Evolutionary conservation across 257 asterid genomes (phyloP).

Genomic region (Forsythia viridissima): DNA sequence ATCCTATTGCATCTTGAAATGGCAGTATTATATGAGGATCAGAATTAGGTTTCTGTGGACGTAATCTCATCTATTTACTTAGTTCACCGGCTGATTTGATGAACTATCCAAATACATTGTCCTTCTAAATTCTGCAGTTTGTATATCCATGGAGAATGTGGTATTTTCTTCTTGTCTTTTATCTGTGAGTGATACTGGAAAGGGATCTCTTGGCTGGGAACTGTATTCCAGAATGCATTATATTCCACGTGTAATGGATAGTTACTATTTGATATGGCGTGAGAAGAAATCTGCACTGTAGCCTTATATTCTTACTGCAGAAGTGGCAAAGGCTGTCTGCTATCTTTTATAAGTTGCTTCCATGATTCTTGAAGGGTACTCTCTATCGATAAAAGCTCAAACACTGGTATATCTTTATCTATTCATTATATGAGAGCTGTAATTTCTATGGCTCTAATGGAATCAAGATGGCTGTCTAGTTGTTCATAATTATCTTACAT

Average conservation of each 20-base stretch:
- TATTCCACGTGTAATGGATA: slow-evolving; percentile 40
- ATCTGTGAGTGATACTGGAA: slow-evolving; percentile 46
- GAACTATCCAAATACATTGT: slow-evolving; percentile 28
- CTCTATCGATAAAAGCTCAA: slow-evolving; percentile 46
- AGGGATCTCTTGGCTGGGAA: slow-evolving; percentile 44
- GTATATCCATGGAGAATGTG: slow-evolving; percentile 36
- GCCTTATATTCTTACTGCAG: slow-evolving; percentile 41
- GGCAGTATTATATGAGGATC: slow-evolving; percentile 43
- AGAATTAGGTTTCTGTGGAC: slow-evolving; percentile 42
- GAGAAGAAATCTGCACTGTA: slow-evolving; percentile 46
- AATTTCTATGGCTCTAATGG: slow-evolving; percentile 65
- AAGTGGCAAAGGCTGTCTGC: slow-evolving; percentile 47
- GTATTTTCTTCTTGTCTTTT: slow-evolving; percentile 52
- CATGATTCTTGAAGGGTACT: slow-evolving; percentile 50
- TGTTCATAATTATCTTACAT: slow-evolving; percentile 63
- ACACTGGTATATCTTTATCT: slow-evolving; percentile 51
- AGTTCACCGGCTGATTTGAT: slow-evolving; percentile 31
- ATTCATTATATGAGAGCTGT: slow-evolving; percentile 50
- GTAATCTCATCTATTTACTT: slow-evolving; percentile 20
- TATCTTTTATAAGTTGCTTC: slow-evolving; percentile 60
- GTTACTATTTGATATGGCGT: slow-evolving; percentile 33
- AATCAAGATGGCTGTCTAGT: slow-evolving; percentile 63
- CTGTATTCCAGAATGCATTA: slow-evolving; percentile 40
- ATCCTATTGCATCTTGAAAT: slow-evolving; percentile 53
- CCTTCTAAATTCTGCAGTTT: slow-evolving; percentile 35